Percentiles rank a stretch among this genome's conserved stretches.
Conservation (phyloP, 1,284 basidiomycete genomes). For the Ceratobasidium sp. region DNA sequence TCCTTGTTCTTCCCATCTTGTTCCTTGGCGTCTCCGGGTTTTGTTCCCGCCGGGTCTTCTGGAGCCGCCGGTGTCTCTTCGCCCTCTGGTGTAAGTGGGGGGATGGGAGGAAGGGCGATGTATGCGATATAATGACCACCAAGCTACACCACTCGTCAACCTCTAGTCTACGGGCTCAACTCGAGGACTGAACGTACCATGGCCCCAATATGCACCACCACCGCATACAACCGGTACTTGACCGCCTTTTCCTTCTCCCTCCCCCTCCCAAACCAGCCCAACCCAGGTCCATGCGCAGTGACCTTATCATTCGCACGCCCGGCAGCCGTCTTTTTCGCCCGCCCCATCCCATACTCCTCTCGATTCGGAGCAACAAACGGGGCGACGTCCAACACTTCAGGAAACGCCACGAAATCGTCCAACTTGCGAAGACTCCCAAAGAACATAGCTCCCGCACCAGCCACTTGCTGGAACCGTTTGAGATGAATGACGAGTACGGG, state of each 20-base stretch:
- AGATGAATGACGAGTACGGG: slow-evolving; percentile 92
- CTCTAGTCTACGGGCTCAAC: too few species aligned
- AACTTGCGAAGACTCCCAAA: slow-evolving; percentile 79
- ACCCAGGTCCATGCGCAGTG: background rate
- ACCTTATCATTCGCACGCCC: slow-evolving; percentile 1
- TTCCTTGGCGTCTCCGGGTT: slow-evolving; percentile 46
- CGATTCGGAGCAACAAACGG: slow-evolving; percentile 88
- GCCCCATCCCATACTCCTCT: slow-evolving; percentile 70
- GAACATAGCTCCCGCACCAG: slow-evolving; percentile 62
- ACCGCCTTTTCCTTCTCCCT: slow-evolving; percentile 65
- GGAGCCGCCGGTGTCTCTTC: slow-evolving; percentile 24
- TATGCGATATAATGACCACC: slow-evolving; percentile 90
- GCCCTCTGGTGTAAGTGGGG: slow-evolving; percentile 48
- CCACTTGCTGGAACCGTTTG: slow-evolving; percentile 89
- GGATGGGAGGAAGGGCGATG: slow-evolving; percentile 68
- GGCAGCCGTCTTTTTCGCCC: slow-evolving; percentile 53
- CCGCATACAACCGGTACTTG: slow-evolving; percentile 81
- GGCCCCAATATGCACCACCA: slow-evolving; percentile 91
- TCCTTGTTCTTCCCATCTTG: slow-evolving; percentile 45
- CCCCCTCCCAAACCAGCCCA: slow-evolving; percentile 51
- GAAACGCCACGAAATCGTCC: slow-evolving; percentile 90
- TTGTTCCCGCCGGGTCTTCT: slow-evolving; percentile 1
- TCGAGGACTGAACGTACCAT: slow-evolving; percentile 70
- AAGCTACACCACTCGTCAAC: slow-evolving; percentile 62
- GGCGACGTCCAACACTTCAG: slow-evolving; percentile 83